Conservation (phyloP, 495 filamentous ascomycete genomes). For the Terfezia claveryi region DNA sequence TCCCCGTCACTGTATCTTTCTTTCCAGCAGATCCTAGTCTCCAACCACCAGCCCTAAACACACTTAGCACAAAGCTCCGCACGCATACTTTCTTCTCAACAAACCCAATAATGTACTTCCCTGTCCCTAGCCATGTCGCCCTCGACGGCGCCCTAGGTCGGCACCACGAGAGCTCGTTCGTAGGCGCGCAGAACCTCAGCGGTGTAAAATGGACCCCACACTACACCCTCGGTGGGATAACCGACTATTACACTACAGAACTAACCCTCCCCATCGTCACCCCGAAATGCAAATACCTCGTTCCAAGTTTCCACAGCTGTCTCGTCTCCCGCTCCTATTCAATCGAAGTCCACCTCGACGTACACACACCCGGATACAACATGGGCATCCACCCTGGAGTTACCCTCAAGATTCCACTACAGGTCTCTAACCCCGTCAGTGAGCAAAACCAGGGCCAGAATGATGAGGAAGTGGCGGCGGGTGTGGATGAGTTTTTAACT, state of each 20-base stretch:
- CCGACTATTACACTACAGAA: slow-evolving; percentile 32
- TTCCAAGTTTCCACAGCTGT: slow-evolving; percentile 81
- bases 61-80: slow-evolving; percentile 47
- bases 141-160: slow-evolving; percentile 34
- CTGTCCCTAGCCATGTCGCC: slow-evolving; percentile 26
- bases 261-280: slow-evolving; percentile 54
- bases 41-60: slow-evolving; percentile 44
- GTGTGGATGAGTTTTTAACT: slow-evolving; percentile 27
- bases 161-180: slow-evolving; percentile 38
- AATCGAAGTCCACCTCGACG: slow-evolving; percentile 42
- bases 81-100: slow-evolving; percentile 49
- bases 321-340: slow-evolving; percentile 59
- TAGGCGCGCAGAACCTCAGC: slow-evolving; percentile 43
- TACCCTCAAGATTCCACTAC: slow-evolving; percentile 51
- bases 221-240: slow-evolving; percentile 2
- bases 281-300: slow-evolving; percentile 37
- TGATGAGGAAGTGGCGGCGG: slow-evolving; percentile 17
- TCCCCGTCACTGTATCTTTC: slow-evolving; percentile 19
- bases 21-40: slow-evolving; percentile 10
- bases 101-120: slow-evolving; percentile 32
- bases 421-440: slow-evolving; percentile 30
- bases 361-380: slow-evolving; percentile 35
- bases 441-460: slow-evolving; percentile 20
- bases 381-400: slow-evolving; percentile 25
- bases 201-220: slow-evolving; percentile 46